Base-by-base conservation (phyloP, 2,329 filamentous ascomycete genomes). In the Rutstroemia sp. region DNA sequence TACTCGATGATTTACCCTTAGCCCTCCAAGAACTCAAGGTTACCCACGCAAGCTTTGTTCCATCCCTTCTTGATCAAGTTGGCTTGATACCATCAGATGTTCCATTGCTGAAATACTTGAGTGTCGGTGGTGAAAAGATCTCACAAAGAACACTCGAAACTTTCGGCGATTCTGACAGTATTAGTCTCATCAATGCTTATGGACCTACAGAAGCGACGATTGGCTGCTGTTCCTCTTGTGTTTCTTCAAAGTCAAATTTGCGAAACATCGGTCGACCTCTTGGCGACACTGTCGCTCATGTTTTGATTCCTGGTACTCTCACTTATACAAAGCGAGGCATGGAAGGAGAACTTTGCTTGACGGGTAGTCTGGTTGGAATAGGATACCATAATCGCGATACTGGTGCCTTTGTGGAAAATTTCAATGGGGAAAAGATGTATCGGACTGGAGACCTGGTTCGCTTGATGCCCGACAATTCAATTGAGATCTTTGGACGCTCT, bases 401-500 rank as follows among this genome's bases (percentile, higher is more conserved):
- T 12, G 51, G 34, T 4, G 51, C 51, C 14, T 54, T 54, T 54
- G 16, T 54, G 5, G 27, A 37, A 34, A n/a, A 54, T 25, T 47
- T 54, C 14, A 8, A 42, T 14, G 45, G 30, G 8, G 4, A 14
- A 1, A 49, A 14, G 18, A 34, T 64, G 39, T 59, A 59, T 49
- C 50, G 58, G 7, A 83, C 81, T 0, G 81, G 81, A 0, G 81
- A 85, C 59, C 67, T 84, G 0, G 81, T 79, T 0, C 72, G 72
- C 18, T 80, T 82, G 53, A 73, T 79, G 44, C 65, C 70, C 0
- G 75, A 82, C 49, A 76, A 77, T 1, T 67, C 67, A 14, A 75
- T 84, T 47, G 68, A 77, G 18, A 82, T 80, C 58, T 72, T 84
- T 38, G 82, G 83, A 4, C 77, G 85, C 49, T 77, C 78, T 41